phyloP scores from a whole-genome alignment of 140 eudicot genomes.

The Stevia rebaudiana region DNA sequence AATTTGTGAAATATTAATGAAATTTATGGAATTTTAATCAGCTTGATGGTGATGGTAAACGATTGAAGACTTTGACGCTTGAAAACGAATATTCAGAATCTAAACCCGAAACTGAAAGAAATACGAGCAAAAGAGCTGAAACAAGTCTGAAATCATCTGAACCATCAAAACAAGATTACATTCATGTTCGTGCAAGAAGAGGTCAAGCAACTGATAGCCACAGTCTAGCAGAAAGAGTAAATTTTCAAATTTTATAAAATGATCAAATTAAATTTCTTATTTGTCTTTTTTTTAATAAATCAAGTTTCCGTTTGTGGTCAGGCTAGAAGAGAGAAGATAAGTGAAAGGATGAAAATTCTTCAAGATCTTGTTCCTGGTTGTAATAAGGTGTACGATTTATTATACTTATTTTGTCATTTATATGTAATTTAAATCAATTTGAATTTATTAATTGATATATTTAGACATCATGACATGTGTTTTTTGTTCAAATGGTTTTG shows the following conservation, averaged over 20 bases:
- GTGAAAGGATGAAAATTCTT: conserved; percentile 95
- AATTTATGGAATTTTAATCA: conserved; percentile 22
- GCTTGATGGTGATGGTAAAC: conserved; percentile 68
- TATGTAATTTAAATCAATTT: not conserved
- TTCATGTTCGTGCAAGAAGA: conserved; percentile 91
- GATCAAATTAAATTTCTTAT: not conserved
- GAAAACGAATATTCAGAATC: conserved; percentile 50
- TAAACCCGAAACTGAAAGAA: conserved; percentile 46
- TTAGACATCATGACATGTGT: conserved; percentile 24
- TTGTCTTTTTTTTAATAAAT: not conserved
- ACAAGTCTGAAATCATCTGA: conserved; percentile 48
- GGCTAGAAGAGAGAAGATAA: conserved; percentile 98
- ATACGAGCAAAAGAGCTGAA: conserved; percentile 48
- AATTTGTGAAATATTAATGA: not conserved
- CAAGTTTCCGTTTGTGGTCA: conserved; percentile 26
- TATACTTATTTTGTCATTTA: not conserved
- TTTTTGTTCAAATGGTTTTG: not conserved
- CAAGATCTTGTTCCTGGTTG: conserved; percentile 98
- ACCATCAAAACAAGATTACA: conserved; percentile 84
- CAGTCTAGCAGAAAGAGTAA: conserved; percentile 96
- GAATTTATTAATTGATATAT: not conserved
- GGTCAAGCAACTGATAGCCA: conserved; percentile 99
- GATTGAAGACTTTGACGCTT: conserved; percentile 43
- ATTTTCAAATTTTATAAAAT: not conserved
- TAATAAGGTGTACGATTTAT: conserved; percentile 64